These are phyloP conservation scores for Kwoniella sp. DNA, from an alignment of 768 basidiomycete genomes.

Conservation along the genomic window DNA sequence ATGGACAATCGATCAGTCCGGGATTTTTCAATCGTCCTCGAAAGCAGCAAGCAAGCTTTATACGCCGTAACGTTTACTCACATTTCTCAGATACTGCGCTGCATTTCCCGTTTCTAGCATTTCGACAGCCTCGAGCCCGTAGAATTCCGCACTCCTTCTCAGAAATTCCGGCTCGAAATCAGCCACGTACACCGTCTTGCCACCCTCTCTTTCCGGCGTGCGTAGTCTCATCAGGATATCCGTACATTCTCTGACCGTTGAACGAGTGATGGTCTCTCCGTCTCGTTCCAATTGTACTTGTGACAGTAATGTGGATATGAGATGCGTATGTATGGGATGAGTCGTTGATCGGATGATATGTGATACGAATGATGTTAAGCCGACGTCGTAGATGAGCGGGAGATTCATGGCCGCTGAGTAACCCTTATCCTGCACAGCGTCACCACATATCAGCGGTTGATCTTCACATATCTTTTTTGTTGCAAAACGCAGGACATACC, in stretches of 20 bases:
- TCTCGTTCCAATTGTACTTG: constrained; percentile 90
- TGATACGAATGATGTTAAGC: constrained; percentile 77
- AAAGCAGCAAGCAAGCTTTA: constrained; percentile 10
- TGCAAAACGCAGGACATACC: constrained; percentile 72
- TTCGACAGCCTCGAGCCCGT: constrained; percentile 70
- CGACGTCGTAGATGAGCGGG: constrained; percentile 77
- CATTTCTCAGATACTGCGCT: constrained; percentile 75
- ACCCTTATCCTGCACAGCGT: constrained; percentile 79
- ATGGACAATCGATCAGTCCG: constrained; percentile 67
- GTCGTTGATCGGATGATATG: constrained; percentile 62
- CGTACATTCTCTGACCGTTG: constrained; percentile 82
- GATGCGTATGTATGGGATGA: constrained; percentile 77
- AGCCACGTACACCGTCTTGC: constrained; percentile 70
- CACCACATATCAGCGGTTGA: too few species aligned
- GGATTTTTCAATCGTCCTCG: not conserved
- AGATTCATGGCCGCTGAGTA: constrained; percentile 74
- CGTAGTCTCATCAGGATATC: constrained; percentile 74
- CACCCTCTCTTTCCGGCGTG: constrained; percentile 53
- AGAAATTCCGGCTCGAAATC: constrained; percentile 83
- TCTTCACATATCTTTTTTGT: too few species aligned
- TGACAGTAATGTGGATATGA: constrained; percentile 77
- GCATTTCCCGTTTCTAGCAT: constrained; percentile 76
- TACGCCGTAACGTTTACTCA: constrained; percentile 57
- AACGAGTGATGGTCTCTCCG: constrained; percentile 86
- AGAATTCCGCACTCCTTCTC: constrained; percentile 75